These are phyloP conservation scores for Dipodascus albidus DNA, from an alignment of 805 yeast species.

Conservation along the genomic window DNA sequence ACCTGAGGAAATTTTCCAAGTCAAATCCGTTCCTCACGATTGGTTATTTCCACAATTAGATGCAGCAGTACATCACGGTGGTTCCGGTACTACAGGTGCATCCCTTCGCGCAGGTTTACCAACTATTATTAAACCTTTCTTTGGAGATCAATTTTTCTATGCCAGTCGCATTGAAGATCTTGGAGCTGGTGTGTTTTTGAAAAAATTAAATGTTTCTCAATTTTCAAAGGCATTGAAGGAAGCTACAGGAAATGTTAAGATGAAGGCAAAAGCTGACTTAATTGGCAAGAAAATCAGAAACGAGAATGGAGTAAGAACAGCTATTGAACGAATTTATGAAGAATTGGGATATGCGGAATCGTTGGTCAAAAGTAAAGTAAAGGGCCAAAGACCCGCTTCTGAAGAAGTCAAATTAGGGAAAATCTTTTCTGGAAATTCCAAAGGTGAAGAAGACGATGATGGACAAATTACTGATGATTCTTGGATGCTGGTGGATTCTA, in stretches of 20 bases:
- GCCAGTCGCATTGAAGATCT: conserved; percentile 79
- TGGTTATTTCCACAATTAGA: conserved; percentile 87
- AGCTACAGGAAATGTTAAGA: conserved; percentile 53
- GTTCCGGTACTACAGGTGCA: conserved; percentile 95
- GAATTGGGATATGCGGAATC: conserved; percentile 69
- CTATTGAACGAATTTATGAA: conserved; percentile 66
- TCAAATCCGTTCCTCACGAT: conserved; percentile 79
- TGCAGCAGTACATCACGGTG: conserved; percentile 96
- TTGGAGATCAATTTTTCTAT: conserved; percentile 92
- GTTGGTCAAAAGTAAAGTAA: conserved; percentile 16
- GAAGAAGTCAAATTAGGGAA: neutral
- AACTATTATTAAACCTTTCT: conserved; percentile 84
- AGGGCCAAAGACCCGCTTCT: neutral
- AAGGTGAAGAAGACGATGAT: neutral
- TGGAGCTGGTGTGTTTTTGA: conserved; percentile 69
- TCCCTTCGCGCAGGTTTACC: conserved; percentile 78
- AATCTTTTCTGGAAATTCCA: neutral
- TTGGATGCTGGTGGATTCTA: neutral
- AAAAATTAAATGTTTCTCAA: conserved; percentile 51
- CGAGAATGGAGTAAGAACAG: conserved; percentile 76
- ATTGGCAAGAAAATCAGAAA: conserved; percentile 50
- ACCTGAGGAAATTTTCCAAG: conserved; percentile 56
- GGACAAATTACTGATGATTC: neutral
- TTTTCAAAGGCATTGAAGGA: conserved; percentile 58
- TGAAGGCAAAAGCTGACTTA: conserved; percentile 52